Evolutionary conservation across 495 filamentous ascomycete species (phyloP), one percentile per base, ranked within the genome.

Genomic region (Aspergillus avenaceus): DNA sequence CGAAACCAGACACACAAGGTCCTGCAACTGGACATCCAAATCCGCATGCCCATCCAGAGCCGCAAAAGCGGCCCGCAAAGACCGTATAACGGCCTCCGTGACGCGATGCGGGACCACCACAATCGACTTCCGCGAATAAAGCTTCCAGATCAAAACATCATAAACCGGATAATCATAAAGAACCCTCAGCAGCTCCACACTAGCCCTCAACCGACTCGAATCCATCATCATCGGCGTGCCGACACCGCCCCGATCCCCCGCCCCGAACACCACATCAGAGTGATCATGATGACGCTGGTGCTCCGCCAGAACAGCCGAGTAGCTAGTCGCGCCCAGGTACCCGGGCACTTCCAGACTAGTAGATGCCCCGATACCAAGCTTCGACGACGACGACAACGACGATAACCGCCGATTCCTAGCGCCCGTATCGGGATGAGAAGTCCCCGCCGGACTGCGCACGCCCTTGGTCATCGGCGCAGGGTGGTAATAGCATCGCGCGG

Each of bases 301-400:
- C 45, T 74, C 73, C 3, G 64, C 48, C 11, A 72, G 60, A 14
- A 79, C 71, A 23, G 76, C 69, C 3, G 74, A 75, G 50, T 69
- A 80, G 49, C 73, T 76, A 0, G 72, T 79, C 8, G 71, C 73
- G 18, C 78, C 76, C 12, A 80, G 53, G 47, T 79, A 80, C 0
- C 75, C 75, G 9, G 71, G 63, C 5, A 58, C 48, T 23, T 62
- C 53, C n/a, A n/a, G n/a, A n/a, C n/a, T n/a, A n/a, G n/a, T n/a
- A n/a, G n/a, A n/a, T n/a, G n/a, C n/a, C n/a, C n/a, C n/a, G n/a
- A n/a, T n/a, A n/a, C n/a, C n/a, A n/a, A n/a, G n/a, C n/a, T n/a
- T n/a, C n/a, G n/a, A n/a, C n/a, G n/a, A n/a, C n/a, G n/a, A n/a
- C n/a, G n/a, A n/a, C n/a, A n/a, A n/a, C n/a, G n/a, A n/a, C n/a